Conservation (phyloP, 257 asterid species). For the Nyctanthes arbortristis region DNA sequence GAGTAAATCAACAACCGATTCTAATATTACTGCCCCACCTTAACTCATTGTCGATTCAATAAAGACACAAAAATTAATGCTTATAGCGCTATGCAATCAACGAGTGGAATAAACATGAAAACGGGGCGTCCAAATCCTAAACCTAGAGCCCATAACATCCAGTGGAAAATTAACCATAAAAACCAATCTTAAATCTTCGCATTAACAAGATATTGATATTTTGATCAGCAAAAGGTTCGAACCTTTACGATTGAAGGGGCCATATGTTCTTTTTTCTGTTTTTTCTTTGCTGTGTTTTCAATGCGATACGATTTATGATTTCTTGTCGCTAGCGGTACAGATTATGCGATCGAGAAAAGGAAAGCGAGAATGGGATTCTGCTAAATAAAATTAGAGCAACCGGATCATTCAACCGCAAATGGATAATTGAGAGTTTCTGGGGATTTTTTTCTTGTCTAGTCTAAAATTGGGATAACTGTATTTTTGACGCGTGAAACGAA, state of each 20-base stretch:
- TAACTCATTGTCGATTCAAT: constrained; percentile 22
- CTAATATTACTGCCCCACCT: background rate
- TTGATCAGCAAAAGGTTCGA: background rate
- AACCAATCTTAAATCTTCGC: background rate
- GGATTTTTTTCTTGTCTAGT: background rate
- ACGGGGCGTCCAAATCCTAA: constrained; percentile 2
- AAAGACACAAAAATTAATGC: background rate
- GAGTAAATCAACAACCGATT: constrained; percentile 10
- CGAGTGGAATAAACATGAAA: background rate
- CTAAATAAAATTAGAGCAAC: background rate
- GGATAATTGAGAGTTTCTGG: background rate
- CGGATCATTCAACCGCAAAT: background rate
- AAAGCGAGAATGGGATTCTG: background rate
- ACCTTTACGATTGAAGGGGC: background rate
- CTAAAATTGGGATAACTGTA: background rate
- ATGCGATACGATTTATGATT: too few species aligned
- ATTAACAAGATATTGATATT: background rate
- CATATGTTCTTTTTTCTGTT: background rate
- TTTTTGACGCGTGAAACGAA: background rate
- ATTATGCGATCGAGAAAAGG: background rate
- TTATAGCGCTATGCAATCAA: constrained; percentile 10
- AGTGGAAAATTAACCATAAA: background rate
- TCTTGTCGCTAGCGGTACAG: background rate
- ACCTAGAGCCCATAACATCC: constrained; percentile 18
- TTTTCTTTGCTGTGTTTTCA: background rate